Percentiles rank a stretch among this genome's conserved stretches.
Conservation (phyloP, 148 eudicot species). For the Arctostaphylos glauca region DNA sequence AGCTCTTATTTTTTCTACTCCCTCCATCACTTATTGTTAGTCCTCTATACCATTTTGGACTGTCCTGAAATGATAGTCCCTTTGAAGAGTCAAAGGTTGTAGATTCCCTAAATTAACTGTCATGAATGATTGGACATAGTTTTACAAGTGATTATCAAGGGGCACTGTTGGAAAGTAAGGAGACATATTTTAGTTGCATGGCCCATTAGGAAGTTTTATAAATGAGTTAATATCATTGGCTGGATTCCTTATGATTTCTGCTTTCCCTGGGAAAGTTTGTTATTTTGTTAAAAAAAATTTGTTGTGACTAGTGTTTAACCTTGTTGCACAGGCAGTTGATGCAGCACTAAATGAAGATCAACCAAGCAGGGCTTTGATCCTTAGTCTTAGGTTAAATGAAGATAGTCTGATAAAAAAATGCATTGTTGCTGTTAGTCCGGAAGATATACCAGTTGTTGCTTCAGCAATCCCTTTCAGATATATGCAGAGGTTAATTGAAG, state of each 20-base stretch:
- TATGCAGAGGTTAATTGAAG: conserved; percentile 80
- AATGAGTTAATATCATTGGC: too few relatives aligned
- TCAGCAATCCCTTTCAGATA: conserved; percentile 71
- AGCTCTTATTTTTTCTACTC: neutral
- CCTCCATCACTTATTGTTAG: neutral
- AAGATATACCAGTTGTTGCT: conserved; percentile 74
- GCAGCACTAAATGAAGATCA: conserved; percentile 75
- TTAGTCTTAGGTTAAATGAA: conserved; percentile 85
- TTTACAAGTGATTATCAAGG: neutral
- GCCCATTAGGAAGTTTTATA: neutral
- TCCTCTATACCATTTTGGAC: conserved; percentile 3
- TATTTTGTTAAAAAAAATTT: neutral
- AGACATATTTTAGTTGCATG: neutral
- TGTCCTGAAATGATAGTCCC: neutral
- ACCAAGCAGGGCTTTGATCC: conserved; percentile 74
- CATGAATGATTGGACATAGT: neutral
- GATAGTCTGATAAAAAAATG: conserved; percentile 74
- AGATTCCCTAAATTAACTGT: neutral
- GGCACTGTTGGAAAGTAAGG: neutral
- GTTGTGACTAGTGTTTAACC: neutral
- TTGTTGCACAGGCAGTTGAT: conserved; percentile 72
- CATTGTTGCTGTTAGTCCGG: conserved; percentile 63
- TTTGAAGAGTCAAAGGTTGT: neutral
- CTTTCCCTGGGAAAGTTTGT: neutral
- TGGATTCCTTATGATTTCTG: neutral